Percentiles rank a stretch among this genome's conserved stretches.
phyloP scores from a whole-genome alignment of 306 rosid genomes.

The Herpetospermum pedunculosum region DNA sequence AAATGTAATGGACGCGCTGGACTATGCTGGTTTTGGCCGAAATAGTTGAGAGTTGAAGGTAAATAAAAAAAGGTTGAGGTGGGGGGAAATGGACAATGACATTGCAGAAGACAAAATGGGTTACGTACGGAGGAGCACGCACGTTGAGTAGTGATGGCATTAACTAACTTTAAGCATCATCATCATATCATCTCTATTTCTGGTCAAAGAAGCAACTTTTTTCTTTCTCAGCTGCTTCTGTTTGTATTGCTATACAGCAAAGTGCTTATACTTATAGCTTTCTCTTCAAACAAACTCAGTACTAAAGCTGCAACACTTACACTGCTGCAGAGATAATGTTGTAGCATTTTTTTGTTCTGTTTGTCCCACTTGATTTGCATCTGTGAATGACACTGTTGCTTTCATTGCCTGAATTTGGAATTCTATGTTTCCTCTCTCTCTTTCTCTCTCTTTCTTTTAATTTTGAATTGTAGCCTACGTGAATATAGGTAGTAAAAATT shows the following conservation, averaged over 20 bases:
- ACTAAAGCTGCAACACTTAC: too few species aligned
- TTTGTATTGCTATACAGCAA: too few species aligned
- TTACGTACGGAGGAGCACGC: constrained; percentile 1
- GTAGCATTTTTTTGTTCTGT: not conserved
- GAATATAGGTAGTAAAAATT: too few species aligned
- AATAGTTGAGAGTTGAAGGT: not conserved
- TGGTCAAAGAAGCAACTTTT: not conserved
- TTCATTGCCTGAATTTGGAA: not conserved
- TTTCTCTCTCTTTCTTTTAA: not conserved
- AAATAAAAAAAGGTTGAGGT: not conserved
- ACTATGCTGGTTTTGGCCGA: too few species aligned
- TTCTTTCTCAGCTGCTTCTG: not conserved
- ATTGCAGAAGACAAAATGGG: constrained; percentile 5
- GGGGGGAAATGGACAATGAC: not conserved
- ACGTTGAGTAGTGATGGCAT: constrained; percentile 6
- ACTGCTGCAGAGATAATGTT: too few species aligned
- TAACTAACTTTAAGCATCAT: constrained; percentile 2
- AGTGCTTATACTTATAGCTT: too few species aligned
- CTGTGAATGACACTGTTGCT: not conserved
- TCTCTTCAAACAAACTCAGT: too few species aligned
- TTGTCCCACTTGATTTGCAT: not conserved
- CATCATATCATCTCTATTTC: not conserved
- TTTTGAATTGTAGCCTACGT: too few species aligned
- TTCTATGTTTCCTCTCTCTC: not conserved
- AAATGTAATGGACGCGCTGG: too few species aligned